phyloP scores from a whole-genome alignment of 768 basidiomycete species.

The Lyophyllum shimeji region DNA sequence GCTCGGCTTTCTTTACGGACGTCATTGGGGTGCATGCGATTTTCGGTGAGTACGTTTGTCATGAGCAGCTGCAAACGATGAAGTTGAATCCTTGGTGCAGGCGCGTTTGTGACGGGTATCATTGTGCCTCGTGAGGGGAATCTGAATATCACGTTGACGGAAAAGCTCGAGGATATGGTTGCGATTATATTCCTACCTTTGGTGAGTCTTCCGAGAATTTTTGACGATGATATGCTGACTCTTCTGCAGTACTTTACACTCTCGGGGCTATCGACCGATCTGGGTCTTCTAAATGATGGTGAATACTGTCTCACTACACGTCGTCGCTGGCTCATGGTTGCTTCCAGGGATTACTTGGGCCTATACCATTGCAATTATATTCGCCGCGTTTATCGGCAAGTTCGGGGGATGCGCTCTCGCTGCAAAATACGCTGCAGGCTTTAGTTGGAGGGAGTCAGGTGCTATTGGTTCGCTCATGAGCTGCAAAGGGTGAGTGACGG shows the following conservation, averaged over 20 bases:
- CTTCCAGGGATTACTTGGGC: conserved; percentile 79
- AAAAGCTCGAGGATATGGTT: conserved; percentile 97
- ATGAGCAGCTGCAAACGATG: background rate
- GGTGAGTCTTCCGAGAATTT: conserved; percentile 32
- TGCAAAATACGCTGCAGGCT: conserved; percentile 66
- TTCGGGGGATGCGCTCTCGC: conserved; percentile 82
- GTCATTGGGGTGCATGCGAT: conserved; percentile 91
- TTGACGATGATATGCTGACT: background rate
- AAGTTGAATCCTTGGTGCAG: conserved; percentile 26
- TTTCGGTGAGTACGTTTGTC: conserved; percentile 55
- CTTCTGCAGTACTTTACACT: conserved; percentile 81
- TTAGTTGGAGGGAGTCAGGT: conserved; percentile 75
- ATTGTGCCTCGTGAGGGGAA: conserved; percentile 88
- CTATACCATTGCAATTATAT: conserved; percentile 78
- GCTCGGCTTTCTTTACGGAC: conserved; percentile 90
- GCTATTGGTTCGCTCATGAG: conserved; percentile 93
- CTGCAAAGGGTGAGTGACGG: conserved; percentile 75
- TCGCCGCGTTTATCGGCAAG: conserved; percentile 82
- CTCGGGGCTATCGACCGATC: conserved; percentile 87
- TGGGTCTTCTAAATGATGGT: conserved; percentile 82
- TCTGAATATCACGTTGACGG: conserved; percentile 83
- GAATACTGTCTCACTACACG: background rate
- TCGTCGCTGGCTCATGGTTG: background rate
- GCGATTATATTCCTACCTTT: conserved; percentile 87
- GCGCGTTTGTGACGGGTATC: conserved; percentile 79